phyloP scores from a whole-genome alignment of 225 moss, liverwort and hornwort species.

The Takakia lepidozioides region DNA sequence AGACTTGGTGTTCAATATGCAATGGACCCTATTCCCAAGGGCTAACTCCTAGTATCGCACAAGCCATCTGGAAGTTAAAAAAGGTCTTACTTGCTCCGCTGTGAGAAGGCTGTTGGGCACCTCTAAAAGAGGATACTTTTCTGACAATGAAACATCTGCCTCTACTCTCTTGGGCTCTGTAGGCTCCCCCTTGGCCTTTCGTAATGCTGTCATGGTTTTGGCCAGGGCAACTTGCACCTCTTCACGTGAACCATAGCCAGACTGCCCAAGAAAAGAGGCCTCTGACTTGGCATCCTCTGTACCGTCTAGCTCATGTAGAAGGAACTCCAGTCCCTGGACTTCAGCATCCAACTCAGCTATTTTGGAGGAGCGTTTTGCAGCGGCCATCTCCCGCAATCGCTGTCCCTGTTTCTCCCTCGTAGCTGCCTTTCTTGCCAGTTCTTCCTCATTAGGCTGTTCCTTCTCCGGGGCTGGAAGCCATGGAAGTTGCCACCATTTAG shows the following conservation, averaged over 20 bases:
- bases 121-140: conserved; percentile 86
- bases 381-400: conserved; percentile 92
- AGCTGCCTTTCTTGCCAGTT: conserved; percentile 91
- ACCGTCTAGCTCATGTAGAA: conserved; percentile 69
- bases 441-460: conserved; percentile 87
- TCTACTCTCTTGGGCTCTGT: conserved; percentile 65
- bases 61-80: conserved; percentile 11
- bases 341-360: conserved; percentile 83
- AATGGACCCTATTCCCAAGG: conserved; percentile 71
- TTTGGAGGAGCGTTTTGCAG: conserved; percentile 90
- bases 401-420: conserved; percentile 91
- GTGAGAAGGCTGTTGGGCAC: conserved; percentile 85
- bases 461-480: conserved; percentile 81
- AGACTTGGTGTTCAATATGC: conserved; percentile 90
- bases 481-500: conserved; percentile 78
- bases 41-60: conserved; percentile 65
- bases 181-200: conserved; percentile 80
- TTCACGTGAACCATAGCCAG: conserved; percentile 64
- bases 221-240: conserved; percentile 72
- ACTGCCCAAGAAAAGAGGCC: conserved; percentile 62
- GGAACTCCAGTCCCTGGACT: conserved; percentile 65
- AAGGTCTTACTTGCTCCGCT: conserved; percentile 57
- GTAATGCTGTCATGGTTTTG: conserved; percentile 64
- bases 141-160: conserved; percentile 48
- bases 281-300: conserved; percentile 67